Conservation (phyloP, 768 basidiomycete genomes). For the Porphyrellus cyaneotinctus region DNA sequence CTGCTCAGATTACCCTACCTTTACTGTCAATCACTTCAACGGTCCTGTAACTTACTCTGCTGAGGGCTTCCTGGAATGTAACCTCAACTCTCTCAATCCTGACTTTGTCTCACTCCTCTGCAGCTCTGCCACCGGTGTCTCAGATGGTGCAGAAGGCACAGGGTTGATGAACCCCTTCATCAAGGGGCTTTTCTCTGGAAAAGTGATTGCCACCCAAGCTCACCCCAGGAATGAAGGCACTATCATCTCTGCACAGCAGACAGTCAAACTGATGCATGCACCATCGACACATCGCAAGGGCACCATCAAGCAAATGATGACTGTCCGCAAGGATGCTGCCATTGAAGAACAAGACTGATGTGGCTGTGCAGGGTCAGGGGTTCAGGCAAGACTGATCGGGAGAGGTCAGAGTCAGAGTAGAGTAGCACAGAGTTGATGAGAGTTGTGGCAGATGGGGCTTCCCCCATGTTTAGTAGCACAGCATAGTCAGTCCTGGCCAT, state of each 20-base stretch:
- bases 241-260: no score
- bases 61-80: conserved; percentile 85
- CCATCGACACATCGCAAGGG: conserved; percentile 75
- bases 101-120: conserved; percentile 90
- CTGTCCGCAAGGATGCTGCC: conserved; percentile 30
- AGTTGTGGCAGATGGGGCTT: no score
- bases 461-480: no score
- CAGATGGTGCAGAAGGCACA: conserved; percentile 63
- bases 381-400: no score
- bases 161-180: conserved; percentile 91
- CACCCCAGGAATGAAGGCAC: no score
- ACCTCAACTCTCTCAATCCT: conserved; percentile 85
- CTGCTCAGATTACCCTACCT: conserved; percentile 76
- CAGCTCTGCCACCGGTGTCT: conserved; percentile 40
- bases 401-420: no score
- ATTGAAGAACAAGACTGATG: conserved; percentile 48
- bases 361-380: no score
- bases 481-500: no score
- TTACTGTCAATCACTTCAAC: conserved; percentile 89
- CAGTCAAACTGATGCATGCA: no score
- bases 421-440: no score
- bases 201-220: conserved; percentile 66
- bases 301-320: conserved; percentile 52
- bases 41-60: conserved; percentile 90
- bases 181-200: conserved; percentile 40